Conservation (phyloP, 257 asterid genomes). For the Primulina tabacum region DNA sequence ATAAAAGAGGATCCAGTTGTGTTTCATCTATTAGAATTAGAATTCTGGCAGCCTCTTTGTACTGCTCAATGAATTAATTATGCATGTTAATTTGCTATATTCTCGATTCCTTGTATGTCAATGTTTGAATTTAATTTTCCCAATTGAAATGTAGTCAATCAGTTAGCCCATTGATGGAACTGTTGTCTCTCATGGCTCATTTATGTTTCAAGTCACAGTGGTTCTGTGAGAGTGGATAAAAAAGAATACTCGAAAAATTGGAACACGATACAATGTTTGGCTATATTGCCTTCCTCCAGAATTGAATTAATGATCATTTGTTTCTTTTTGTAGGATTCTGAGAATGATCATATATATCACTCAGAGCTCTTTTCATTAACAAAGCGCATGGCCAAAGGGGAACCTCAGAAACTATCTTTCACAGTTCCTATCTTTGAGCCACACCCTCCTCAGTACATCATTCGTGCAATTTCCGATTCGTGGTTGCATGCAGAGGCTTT, state of each 20-base stretch:
- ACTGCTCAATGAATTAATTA: too few species aligned
- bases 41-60: too few species aligned
- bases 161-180: background rate
- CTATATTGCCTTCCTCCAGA: constrained; percentile 10
- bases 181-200: background rate
- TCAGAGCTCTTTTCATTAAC: constrained; percentile 86
- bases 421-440: constrained; percentile 99
- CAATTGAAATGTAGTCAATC: too few species aligned
- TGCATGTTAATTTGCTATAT: background rate
- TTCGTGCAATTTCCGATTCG: constrained; percentile 92
- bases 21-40: too few species aligned
- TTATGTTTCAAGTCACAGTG: background rate
- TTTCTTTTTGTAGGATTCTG: constrained; percentile 70
- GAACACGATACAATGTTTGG: background rate
- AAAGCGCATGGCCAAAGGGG: constrained; percentile 83
- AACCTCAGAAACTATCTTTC: constrained; percentile 87
- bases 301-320: constrained; percentile 20
- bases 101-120: background rate
- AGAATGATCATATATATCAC: constrained; percentile 95
- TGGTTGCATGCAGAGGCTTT: constrained; percentile 94
- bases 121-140: background rate
- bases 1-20: background rate
- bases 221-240: background rate
- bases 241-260: background rate
- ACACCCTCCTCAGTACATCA: constrained; percentile 94